Conservation (phyloP, 768 basidiomycete genomes). For the Sarcodon aspratus region DNA sequence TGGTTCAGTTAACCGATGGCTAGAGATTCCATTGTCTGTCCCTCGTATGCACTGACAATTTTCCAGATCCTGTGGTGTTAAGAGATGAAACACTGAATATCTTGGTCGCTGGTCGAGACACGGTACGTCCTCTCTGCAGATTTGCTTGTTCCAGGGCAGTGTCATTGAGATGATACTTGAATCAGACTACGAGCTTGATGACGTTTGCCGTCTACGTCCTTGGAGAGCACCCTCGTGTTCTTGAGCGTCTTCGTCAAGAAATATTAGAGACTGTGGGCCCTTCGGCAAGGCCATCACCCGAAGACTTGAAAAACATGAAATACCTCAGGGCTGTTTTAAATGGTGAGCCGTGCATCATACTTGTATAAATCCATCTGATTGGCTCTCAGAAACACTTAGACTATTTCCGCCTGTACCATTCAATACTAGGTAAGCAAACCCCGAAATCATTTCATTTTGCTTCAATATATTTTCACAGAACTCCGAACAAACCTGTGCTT, state of each 20-base stretch:
- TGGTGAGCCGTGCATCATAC: constrained; percentile 4
- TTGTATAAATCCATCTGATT: background rate
- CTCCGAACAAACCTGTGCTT: constrained; percentile 4
- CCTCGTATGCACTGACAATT: background rate
- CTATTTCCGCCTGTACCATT: constrained; percentile 23
- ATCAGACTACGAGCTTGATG: constrained; percentile 13
- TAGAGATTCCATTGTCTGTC: background rate
- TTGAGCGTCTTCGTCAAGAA: constrained; percentile 17
- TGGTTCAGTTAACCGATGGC: constrained; percentile 29
- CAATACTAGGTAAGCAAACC: constrained; percentile 14
- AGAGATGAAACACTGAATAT: constrained; percentile 15
- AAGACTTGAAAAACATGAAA: constrained; percentile 19
- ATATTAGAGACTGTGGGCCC: constrained; percentile 16
- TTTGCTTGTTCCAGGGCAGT: constrained; percentile 9
- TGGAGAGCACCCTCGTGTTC: constrained; percentile 16
- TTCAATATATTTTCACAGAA: constrained; percentile 19
- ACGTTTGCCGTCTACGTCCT: constrained; percentile 21
- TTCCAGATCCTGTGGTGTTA: background rate
- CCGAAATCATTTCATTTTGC: background rate
- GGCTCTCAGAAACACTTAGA: constrained; percentile 17
- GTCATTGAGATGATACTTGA: background rate
- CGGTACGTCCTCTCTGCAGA: constrained; percentile 1
- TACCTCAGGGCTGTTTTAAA: constrained; percentile 18
- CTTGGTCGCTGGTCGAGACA: constrained; percentile 17
- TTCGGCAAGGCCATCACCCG: constrained; percentile 14